Evolutionary conservation across 192 early-diverging fungal genomes (phyloP).

Genomic region (Allomyces macrogynus): DNA sequence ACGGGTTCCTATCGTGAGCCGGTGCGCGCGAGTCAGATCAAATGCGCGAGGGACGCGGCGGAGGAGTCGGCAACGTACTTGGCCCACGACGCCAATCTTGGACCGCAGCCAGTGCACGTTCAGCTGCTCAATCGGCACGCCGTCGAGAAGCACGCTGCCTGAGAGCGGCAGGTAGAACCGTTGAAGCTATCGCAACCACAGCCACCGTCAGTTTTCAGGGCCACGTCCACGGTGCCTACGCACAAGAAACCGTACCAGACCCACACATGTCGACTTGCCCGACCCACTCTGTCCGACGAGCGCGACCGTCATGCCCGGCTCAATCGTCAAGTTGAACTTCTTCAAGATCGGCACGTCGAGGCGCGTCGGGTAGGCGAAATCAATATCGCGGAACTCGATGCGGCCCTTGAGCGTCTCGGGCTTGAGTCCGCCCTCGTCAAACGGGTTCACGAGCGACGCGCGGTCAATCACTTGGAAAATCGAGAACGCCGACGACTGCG

Average conservation of each 20-base stretch:
- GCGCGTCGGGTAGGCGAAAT: slow-evolving; percentile 72
- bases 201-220: slow-evolving; percentile 3
- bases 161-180: slow-evolving; percentile 53
- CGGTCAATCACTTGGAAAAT: slow-evolving; percentile 31
- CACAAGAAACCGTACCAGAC: slow-evolving; percentile 18
- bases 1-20: background rate
- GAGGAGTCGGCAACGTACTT: slow-evolving; percentile 7
- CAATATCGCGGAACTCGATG: slow-evolving; percentile 54
- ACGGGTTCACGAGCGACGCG: slow-evolving; percentile 21
- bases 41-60: background rate
- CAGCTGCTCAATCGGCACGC: slow-evolving; percentile 11
- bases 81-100: slow-evolving; percentile 6
- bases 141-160: slow-evolving; percentile 12
- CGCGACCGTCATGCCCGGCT: slow-evolving; percentile 64
- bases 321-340: slow-evolving; percentile 42
- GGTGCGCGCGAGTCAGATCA: background rate
- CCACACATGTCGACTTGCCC: slow-evolving; percentile 70
- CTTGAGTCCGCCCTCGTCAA: slow-evolving; percentile 11
- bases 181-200: slow-evolving; percentile 33
- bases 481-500: slow-evolving; percentile 14
- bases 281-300: slow-evolving; percentile 73
- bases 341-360: slow-evolving; percentile 62
- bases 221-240: too few species aligned
- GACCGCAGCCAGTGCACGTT: slow-evolving; percentile 22
- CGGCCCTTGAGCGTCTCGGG: slow-evolving; percentile 31